Evolutionary conservation across 1,284 basidiomycete genomes (phyloP).

Genomic region (Sporisorium iseilematis-ciliati): DNA sequence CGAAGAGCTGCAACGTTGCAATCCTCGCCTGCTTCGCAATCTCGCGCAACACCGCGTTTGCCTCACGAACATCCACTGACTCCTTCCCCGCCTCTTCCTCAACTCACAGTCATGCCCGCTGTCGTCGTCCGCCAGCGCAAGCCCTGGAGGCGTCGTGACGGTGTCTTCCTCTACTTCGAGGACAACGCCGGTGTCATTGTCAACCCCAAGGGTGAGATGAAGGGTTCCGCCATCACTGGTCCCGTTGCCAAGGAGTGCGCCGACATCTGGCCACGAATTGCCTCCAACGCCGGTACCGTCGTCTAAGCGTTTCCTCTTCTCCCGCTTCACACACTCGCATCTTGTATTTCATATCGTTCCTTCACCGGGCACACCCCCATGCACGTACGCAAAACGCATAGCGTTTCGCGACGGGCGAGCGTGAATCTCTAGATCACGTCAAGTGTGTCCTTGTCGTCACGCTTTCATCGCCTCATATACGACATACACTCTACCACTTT

Average conservation of each 20-base stretch:
- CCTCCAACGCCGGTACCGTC: constrained; percentile 96
- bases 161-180: constrained; percentile 99
- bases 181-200: constrained; percentile 72
- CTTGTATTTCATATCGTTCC: constrained; percentile 47
- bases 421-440: constrained; percentile 11
- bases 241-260: constrained; percentile 98
- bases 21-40: neutral
- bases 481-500: constrained; percentile 30
- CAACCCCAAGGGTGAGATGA: constrained; percentile 99
- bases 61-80: constrained; percentile 8
- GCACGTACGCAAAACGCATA: constrained; percentile 16
- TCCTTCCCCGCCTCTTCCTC: constrained; percentile 15
- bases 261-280: constrained; percentile 99
- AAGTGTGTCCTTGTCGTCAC: constrained; percentile 43
- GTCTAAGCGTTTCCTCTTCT: constrained; percentile 74
- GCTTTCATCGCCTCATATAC: constrained; percentile 37
- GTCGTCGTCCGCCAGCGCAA: constrained; percentile 98
- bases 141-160: constrained; percentile 96
- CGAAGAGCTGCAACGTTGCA: constrained; percentile 1
- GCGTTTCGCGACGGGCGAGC: constrained; percentile 36
- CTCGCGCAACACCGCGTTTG: neutral
- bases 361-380: constrained; percentile 13
- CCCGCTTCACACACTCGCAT: constrained; percentile 10
- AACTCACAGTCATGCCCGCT: constrained; percentile 86
- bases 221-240: constrained; percentile 92